These are phyloP conservation scores for Graphilbum sp. DNA, from an alignment of 2,329 filamentous ascomycete genomes.

Conservation along the genomic window DNA sequence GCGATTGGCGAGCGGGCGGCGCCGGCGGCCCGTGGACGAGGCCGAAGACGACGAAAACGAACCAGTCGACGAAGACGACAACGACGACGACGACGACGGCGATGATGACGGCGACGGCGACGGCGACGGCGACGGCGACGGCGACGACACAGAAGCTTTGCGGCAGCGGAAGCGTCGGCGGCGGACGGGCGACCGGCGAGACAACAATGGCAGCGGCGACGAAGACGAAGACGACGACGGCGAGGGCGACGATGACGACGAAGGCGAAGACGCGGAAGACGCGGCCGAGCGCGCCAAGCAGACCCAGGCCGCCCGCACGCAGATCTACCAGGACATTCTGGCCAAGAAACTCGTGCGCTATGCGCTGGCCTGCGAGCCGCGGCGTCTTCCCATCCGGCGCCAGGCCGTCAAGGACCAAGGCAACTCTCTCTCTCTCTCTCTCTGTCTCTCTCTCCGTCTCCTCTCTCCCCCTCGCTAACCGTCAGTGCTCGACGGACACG, in stretches of 20 bases:
- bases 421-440: slow-evolving; percentile 13
- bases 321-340: slow-evolving; percentile 30
- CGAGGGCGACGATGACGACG: no score
- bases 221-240: no score
- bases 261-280: background rate
- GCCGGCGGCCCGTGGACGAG: no score
- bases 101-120: background rate
- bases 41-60: no score
- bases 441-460: background rate
- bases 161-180: background rate
- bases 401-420: slow-evolving; percentile 49
- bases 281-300: slow-evolving; percentile 1
- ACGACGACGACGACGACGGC: background rate
- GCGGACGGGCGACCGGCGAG: background rate
- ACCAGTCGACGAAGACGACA: slow-evolving; percentile 1
- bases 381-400: slow-evolving; percentile 40
- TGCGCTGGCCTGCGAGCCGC: slow-evolving; percentile 48
- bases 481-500: slow-evolving; percentile 53
- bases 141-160: background rate
- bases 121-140: background rate
- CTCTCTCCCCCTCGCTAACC: background rate
- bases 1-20: no score
- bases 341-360: slow-evolving; percentile 55
- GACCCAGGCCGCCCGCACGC: slow-evolving; percentile 9
- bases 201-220: background rate